Conservation (phyloP, 2,329 filamentous ascomycete species). For the Westerdykella sp. region DNA sequence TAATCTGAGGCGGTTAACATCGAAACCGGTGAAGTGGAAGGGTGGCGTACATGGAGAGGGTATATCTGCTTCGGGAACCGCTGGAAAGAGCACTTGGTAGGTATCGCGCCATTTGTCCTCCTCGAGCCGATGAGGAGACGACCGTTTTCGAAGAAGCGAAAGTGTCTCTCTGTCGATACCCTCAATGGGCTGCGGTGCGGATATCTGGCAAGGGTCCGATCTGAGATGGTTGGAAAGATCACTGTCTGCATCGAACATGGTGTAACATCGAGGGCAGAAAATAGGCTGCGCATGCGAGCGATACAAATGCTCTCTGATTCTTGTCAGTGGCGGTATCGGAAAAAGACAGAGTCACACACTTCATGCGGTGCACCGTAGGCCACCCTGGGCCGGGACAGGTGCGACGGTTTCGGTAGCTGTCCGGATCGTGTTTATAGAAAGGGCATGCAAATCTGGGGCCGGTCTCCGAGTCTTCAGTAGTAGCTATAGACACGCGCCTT, state of each 20-base stretch:
- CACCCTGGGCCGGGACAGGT: constrained; percentile 37
- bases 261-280: constrained; percentile 37
- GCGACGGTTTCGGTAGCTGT: constrained; percentile 31
- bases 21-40: not conserved
- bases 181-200: constrained; percentile 23
- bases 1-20: constrained; percentile 25
- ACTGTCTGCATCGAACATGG: constrained; percentile 29
- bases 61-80: constrained; percentile 18
- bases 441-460: constrained; percentile 36
- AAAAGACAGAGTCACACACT: constrained; percentile 13
- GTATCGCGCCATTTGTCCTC: constrained; percentile 38
- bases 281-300: constrained; percentile 35
- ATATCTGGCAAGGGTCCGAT: constrained; percentile 17
- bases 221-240: constrained; percentile 32
- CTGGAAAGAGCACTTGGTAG: constrained; percentile 36
- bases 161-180: constrained; percentile 37
- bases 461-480: constrained; percentile 20
- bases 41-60: constrained; percentile 32
- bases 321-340: not conserved
- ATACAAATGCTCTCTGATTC: constrained; percentile 34
- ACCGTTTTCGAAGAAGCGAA: constrained; percentile 32
- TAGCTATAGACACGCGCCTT: constrained; percentile 19
- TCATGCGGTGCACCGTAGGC: constrained; percentile 38
- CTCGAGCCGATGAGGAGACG: constrained; percentile 25
- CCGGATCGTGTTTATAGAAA: constrained; percentile 38